phyloP scores from a whole-genome alignment of 495 filamentous ascomycete genomes.

The Lepraria neglecta region DNA sequence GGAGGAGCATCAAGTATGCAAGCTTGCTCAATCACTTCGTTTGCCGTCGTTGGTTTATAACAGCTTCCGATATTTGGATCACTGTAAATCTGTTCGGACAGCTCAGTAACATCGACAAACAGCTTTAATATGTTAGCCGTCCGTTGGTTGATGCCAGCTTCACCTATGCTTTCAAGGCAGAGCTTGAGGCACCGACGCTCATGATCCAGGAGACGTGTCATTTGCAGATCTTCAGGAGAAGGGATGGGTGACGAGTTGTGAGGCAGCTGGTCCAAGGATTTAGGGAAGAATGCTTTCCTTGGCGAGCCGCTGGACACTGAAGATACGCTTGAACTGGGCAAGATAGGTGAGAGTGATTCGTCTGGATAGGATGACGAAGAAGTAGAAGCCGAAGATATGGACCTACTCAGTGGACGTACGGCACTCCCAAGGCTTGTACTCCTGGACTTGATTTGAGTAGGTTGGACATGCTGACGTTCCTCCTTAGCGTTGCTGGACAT shows the following conservation, averaged over 20 bases:
- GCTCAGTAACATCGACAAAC: slow-evolving; percentile 37
- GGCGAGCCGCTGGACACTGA: slow-evolving; percentile 15
- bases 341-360: slow-evolving; percentile 17
- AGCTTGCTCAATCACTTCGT: slow-evolving; percentile 21
- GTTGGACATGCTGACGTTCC: background rate
- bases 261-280: background rate
- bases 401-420: slow-evolving; percentile 4
- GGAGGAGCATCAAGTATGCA: slow-evolving; percentile 7
- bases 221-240: slow-evolving; percentile 13
- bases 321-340: slow-evolving; percentile 19
- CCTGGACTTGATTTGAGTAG: background rate
- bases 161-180: slow-evolving; percentile 14
- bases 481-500: slow-evolving; percentile 17
- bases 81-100: slow-evolving; percentile 31
- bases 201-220: slow-evolving; percentile 20
- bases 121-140: slow-evolving; percentile 21
- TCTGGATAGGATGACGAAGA: slow-evolving; percentile 19
- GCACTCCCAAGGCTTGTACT: slow-evolving; percentile 9
- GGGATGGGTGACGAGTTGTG: background rate
- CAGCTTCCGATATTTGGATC: slow-evolving; percentile 23
- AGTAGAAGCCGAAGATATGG: slow-evolving; percentile 21
- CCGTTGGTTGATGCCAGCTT: slow-evolving; percentile 4
- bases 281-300: background rate
- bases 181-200: slow-evolving; percentile 17
- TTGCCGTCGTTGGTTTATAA: slow-evolving; percentile 15